Evolutionary conservation across 345 rosid genomes (phyloP).

Genomic region (Diplotaxis tenuifolia): DNA sequence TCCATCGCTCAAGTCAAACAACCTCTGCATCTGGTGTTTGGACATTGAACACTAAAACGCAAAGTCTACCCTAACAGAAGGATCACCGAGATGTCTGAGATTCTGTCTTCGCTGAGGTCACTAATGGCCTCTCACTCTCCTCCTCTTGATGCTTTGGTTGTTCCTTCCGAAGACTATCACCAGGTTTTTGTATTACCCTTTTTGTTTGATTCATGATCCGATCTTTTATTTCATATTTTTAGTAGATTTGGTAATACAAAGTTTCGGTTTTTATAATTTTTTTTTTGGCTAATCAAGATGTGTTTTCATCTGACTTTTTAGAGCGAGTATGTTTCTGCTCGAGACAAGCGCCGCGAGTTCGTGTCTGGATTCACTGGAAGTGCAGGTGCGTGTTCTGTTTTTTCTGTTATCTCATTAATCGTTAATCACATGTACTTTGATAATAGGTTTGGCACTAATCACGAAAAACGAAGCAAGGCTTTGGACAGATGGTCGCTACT

Average conservation of each 20-base stretch:
- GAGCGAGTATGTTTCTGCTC: conserved; percentile 90
- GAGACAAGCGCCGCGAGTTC: conserved; percentile 86
- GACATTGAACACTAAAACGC: background rate
- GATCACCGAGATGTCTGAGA: conserved; percentile 47
- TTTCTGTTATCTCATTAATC: background rate
- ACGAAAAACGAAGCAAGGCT: conserved; percentile 68
- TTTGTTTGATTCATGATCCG: conserved; percentile 19
- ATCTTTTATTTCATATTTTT: conserved; percentile 5
- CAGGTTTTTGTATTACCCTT: conserved; percentile 48
- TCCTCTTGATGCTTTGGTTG: conserved; percentile 82
- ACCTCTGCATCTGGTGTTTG: conserved; percentile 16
- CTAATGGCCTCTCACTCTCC: conserved; percentile 90
- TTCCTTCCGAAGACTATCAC: conserved; percentile 92
- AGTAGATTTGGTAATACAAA: background rate
- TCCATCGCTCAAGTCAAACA: background rate
- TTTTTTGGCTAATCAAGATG: background rate
- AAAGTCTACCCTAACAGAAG: background rate
- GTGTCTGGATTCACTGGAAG: conserved; percentile 93
- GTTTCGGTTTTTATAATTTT: background rate
- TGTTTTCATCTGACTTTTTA: conserved; percentile 9
- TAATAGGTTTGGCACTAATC: conserved; percentile 74
- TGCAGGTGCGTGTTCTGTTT: conserved; percentile 50
- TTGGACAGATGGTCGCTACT: conserved; percentile 97
- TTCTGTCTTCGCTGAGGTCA: conserved; percentile 67
- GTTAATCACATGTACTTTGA: background rate